phyloP scores from a whole-genome alignment of 2,329 filamentous ascomycete genomes.

The Xylaria sp. region DNA sequence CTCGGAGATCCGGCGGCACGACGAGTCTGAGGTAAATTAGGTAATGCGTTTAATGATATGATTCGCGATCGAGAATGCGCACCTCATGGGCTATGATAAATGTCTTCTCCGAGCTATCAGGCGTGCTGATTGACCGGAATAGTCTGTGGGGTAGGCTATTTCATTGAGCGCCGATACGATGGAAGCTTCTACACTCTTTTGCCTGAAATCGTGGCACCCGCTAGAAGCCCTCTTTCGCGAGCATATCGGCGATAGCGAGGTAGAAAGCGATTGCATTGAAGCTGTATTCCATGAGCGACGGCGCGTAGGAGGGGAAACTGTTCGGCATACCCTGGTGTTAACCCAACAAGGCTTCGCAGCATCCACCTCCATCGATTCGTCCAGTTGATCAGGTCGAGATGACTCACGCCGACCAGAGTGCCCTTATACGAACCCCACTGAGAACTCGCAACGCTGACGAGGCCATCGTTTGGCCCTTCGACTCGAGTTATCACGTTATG shows the following conservation, averaged over 20 bases:
- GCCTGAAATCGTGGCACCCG: not conserved
- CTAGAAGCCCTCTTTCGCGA: slow-evolving; percentile 71
- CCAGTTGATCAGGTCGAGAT: slow-evolving; percentile 75
- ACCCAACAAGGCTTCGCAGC: slow-evolving; percentile 63
- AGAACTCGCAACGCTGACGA: slow-evolving; percentile 73
- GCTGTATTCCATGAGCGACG: slow-evolving; percentile 47
- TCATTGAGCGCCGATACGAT: not conserved
- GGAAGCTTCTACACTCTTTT: not conserved
- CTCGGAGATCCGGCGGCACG: not conserved
- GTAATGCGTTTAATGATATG: not conserved
- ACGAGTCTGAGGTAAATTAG: not conserved
- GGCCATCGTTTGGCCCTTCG: slow-evolving; percentile 72
- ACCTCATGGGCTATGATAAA: not conserved
- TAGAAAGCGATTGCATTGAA: slow-evolving; percentile 77
- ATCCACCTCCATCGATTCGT: slow-evolving; percentile 68
- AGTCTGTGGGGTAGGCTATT: not conserved
- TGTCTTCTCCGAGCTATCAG: not conserved
- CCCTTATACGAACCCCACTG: slow-evolving; percentile 72
- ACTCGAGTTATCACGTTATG: slow-evolving; percentile 59
- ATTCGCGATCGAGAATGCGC: not conserved
- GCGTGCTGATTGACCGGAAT: not conserved
- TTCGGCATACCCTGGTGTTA: slow-evolving; percentile 60
- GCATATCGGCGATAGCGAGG: slow-evolving; percentile 73
- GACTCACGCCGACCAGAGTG: slow-evolving; percentile 69
- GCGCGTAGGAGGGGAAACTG: not conserved